Conservation (phyloP, 441 rosid species). For the Gossypium lobatum region DNA sequence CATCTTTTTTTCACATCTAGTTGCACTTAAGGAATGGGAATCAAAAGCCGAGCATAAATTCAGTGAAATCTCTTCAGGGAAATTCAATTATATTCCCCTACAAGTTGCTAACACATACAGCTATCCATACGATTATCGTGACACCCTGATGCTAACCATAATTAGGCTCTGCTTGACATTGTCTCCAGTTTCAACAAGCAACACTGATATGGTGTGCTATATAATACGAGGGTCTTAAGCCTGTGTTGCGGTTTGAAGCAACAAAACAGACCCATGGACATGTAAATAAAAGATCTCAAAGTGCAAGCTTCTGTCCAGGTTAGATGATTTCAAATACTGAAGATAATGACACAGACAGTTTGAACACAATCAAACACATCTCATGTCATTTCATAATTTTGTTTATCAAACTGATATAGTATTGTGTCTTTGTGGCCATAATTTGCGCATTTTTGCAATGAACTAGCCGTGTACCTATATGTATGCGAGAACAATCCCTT, state of each 20-base stretch:
- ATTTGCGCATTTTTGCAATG: not conserved
- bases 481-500: not conserved
- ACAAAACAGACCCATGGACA: not conserved
- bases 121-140: not conserved
- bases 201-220: not conserved
- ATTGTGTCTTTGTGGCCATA: not conserved
- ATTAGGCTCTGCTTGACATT: not conserved
- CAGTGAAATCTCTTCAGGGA: not conserved
- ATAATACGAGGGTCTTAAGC: not conserved
- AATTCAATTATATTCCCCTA: not conserved
- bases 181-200: not conserved
- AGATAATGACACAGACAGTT: not conserved
- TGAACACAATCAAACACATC: not conserved
- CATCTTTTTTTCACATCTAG: not conserved
- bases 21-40: not conserved
- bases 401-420: not conserved
- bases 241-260: not conserved
- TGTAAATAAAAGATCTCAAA: not conserved
- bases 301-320: not conserved
- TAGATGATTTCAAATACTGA: not conserved
- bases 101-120: not conserved
- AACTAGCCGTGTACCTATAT: not conserved
- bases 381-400: not conserved
- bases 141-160: not conserved
- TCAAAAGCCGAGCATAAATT: not conserved